phyloP scores from a whole-genome alignment of 2,329 filamentous ascomycete species.

The Cladosporium austrohemisphaericum region DNA sequence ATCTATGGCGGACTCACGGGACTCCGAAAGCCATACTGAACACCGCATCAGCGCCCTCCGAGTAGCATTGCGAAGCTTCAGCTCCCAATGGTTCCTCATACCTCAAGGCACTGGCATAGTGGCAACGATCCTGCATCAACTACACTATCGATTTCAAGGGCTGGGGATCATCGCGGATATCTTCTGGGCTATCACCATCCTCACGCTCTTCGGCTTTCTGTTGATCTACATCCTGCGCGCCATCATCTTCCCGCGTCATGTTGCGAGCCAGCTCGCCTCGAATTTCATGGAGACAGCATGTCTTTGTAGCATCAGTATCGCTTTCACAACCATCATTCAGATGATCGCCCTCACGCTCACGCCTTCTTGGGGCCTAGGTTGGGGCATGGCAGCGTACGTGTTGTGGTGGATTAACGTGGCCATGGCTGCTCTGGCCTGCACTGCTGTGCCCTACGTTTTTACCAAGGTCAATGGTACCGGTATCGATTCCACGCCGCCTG shows the following conservation, averaged over 20 bases:
- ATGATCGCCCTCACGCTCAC: no score
- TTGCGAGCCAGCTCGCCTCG: neutral
- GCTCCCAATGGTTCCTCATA: constrained; percentile 20
- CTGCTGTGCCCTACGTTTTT: neutral
- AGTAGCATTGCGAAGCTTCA: constrained; percentile 17
- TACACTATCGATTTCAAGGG: constrained; percentile 18
- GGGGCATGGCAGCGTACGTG: constrained; percentile 15
- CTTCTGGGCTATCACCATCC: constrained; percentile 18
- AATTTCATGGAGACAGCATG: constrained; percentile 19
- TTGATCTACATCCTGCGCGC: constrained; percentile 12
- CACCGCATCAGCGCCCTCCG: neutral
- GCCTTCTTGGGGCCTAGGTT: no score
- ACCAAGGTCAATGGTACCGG: neutral
- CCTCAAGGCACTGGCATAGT: constrained; percentile 20
- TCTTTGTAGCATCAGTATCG: no score
- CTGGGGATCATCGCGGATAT: constrained; percentile 15
- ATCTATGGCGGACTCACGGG: no score
- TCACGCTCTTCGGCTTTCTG: constrained; percentile 12
- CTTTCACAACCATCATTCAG: no score
- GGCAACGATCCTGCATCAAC: constrained; percentile 16
- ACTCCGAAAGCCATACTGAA: no score
- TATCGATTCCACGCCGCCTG: neutral
- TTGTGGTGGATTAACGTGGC: constrained; percentile 19
- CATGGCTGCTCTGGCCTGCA: constrained; percentile 10
- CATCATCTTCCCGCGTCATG: neutral